These are phyloP conservation scores for Conringia planisiliqua DNA, from an alignment of 345 rosid species.

Conservation along the genomic window DNA sequence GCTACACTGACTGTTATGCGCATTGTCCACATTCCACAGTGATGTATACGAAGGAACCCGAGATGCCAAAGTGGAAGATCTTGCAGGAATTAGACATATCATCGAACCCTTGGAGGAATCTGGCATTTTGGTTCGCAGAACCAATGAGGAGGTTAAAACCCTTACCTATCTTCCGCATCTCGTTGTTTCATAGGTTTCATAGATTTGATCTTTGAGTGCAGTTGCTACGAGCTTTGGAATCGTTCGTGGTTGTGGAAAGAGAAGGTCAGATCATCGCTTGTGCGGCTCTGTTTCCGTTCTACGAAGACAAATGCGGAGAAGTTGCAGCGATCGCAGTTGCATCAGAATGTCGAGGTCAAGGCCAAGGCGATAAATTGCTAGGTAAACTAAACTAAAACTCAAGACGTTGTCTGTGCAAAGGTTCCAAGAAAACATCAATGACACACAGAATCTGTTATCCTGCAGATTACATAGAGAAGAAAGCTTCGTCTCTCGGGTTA, in stretches of 20 bases:
- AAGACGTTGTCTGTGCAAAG: neutral
- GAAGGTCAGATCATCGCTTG: conserved; percentile 86
- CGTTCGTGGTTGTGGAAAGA: conserved; percentile 74
- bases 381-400: conserved; percentile 40
- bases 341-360: conserved; percentile 91
- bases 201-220: conserved; percentile 57
- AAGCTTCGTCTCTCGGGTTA: conserved; percentile 70
- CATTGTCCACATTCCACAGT: too few relatives aligned
- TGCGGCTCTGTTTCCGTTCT: conserved; percentile 87
- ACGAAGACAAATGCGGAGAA: conserved; percentile 82
- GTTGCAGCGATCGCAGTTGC: conserved; percentile 88
- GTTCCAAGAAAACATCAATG: neutral
- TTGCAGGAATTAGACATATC: conserved; percentile 66
- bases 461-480: conserved; percentile 88
- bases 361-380: conserved; percentile 87
- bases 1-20: too few relatives aligned
- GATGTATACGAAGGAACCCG: conserved; percentile 91
- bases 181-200: neutral
- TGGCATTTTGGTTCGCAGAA: conserved; percentile 59
- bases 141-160: conserved; percentile 68
- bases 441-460: neutral
- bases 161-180: neutral
- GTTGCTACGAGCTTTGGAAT: conserved; percentile 61
- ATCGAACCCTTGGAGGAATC: conserved; percentile 74
- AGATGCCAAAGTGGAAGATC: conserved; percentile 65